Evolutionary conservation across 176 grass and related monocot species (phyloP), one percentile per base, ranked within the genome.

Genomic region (Bromus sterilis): DNA sequence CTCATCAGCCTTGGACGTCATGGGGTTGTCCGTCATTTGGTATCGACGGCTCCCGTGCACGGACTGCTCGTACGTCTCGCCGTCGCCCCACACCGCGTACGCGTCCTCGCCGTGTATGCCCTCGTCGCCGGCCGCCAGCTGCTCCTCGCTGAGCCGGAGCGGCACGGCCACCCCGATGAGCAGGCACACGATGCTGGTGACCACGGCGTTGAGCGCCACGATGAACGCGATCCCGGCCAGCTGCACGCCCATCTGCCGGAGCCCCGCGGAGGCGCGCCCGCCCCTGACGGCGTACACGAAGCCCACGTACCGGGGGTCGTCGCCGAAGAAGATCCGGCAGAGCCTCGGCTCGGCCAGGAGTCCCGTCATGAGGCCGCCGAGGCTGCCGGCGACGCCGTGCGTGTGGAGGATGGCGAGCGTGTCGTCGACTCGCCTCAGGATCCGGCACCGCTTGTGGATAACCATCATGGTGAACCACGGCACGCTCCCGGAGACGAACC

Each of bases 391-490:
- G 5, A 97, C 57, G 20, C 58, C 94, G 77, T 97, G 94, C 23
- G 94, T 97, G 84, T 94, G 91, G 87, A 97, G 56, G 37, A 97
- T 71, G 59, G 89, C 91, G 11, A 97, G 89, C 69, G 91, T 97
- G 91, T 97, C 91, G 53, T 97, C 94, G 1, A 94, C 77, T 26
- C 59, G 55, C 60, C 58, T 85, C 41, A 97, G 85, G 68, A 94
- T 4, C 11, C 56, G 53, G 84, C 69, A 72, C 60, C 80, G 88
- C 71, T 44, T 89, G 87, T 94, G 89, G 28, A 97, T 87, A 42
- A 97, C 89, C 91, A 94, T 97, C 91, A 97, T 97, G 84, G 91
- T 97, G 66, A 36, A 69, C 91, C 94, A 94, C 13, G 91, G 94
- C 66, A 94, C 84, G 87, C 87, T 97, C 12, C 91, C 94, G 12